These are phyloP conservation scores for Penicillium rolfsii DNA, from an alignment of 2,329 filamentous ascomycete genomes.

Conservation along the genomic window DNA sequence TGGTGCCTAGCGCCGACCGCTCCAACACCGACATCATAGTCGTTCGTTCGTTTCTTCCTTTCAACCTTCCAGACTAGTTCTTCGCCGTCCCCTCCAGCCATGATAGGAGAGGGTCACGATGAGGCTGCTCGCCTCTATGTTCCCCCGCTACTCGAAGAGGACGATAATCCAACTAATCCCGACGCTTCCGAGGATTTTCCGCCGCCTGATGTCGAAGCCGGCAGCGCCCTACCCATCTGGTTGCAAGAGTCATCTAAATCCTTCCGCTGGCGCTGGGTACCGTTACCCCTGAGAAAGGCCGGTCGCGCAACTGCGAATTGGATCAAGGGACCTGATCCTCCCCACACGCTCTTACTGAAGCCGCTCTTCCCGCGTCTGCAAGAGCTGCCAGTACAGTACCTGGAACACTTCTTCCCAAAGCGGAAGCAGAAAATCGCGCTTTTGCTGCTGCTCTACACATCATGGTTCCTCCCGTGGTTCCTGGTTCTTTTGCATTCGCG, in stretches of 20 bases:
- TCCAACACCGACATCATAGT: slow-evolving; percentile 25
- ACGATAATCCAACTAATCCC: slow-evolving; percentile 39
- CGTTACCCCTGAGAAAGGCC: slow-evolving; percentile 49
- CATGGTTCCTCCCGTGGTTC: slow-evolving; percentile 54
- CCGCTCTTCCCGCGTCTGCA: slow-evolving; percentile 53
- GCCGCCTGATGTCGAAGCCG: slow-evolving; percentile 36
- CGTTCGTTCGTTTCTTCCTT: slow-evolving; percentile 15
- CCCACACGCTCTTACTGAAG: slow-evolving; percentile 49
- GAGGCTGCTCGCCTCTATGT: slow-evolving; percentile 39
- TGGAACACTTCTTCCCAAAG: slow-evolving; percentile 52
- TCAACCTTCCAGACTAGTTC: background rate
- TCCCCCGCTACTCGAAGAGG: slow-evolving; percentile 40
- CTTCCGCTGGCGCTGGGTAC: slow-evolving; percentile 54
- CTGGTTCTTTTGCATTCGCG: slow-evolving; percentile 51
- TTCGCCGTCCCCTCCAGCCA: slow-evolving; percentile 17
- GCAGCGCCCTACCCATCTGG: slow-evolving; percentile 49
- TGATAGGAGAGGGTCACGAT: slow-evolving; percentile 38
- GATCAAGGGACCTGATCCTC: slow-evolving; percentile 54
- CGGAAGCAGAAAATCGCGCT: slow-evolving; percentile 50
- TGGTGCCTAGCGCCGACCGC: slow-evolving; percentile 23
- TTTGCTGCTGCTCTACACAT: slow-evolving; percentile 48
- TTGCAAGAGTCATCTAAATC: slow-evolving; percentile 52
- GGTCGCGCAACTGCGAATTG: slow-evolving; percentile 49
- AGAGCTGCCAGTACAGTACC: slow-evolving; percentile 48
- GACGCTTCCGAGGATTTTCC: slow-evolving; percentile 40